phyloP scores from a whole-genome alignment of 139 green algal species.

The Picochlorum costavermella region DNA sequence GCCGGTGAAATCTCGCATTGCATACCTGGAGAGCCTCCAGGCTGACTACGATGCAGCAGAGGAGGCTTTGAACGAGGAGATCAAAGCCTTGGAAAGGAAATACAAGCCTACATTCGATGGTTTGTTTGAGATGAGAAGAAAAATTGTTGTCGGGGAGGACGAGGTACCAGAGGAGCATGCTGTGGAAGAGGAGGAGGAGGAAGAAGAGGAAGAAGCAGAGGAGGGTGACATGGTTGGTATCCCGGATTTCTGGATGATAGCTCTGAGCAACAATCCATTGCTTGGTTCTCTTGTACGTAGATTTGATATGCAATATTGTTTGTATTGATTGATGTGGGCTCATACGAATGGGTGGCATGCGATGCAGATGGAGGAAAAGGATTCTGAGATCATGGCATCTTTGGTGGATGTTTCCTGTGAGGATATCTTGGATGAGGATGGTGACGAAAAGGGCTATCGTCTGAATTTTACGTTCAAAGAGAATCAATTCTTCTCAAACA shows the following conservation, averaged over 20 bases:
- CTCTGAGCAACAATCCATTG: slow-evolving; percentile 59
- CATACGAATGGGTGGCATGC: slow-evolving; percentile 13
- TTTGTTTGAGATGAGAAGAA: slow-evolving; percentile 40
- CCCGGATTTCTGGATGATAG: slow-evolving; percentile 79
- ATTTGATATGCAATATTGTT: background rate
- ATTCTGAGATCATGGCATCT: slow-evolving; percentile 74
- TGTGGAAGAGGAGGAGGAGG: background rate
- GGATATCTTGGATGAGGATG: slow-evolving; percentile 19
- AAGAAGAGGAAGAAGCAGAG: background rate
- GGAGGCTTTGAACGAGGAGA: slow-evolving; percentile 52
- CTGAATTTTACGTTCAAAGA: slow-evolving; percentile 60
- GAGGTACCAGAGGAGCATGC: slow-evolving; percentile 43
- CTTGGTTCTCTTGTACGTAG: slow-evolving; percentile 11
- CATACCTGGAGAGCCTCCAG: slow-evolving; percentile 46
- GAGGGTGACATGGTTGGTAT: slow-evolving; percentile 42
- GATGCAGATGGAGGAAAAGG: slow-evolving; percentile 66
- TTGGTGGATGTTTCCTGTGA: slow-evolving; percentile 63
- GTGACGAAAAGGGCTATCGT: slow-evolving; percentile 45
- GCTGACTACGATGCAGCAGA: slow-evolving; percentile 50
- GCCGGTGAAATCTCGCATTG: slow-evolving; percentile 28
- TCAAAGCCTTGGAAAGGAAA: slow-evolving; percentile 49
- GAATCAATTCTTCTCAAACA: slow-evolving; percentile 88
- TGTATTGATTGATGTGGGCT: background rate
- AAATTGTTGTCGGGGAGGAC: slow-evolving; percentile 54
- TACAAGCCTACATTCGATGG: slow-evolving; percentile 52